phyloP scores from a whole-genome alignment of 306 rosid species.

The Quercus gilva region DNA sequence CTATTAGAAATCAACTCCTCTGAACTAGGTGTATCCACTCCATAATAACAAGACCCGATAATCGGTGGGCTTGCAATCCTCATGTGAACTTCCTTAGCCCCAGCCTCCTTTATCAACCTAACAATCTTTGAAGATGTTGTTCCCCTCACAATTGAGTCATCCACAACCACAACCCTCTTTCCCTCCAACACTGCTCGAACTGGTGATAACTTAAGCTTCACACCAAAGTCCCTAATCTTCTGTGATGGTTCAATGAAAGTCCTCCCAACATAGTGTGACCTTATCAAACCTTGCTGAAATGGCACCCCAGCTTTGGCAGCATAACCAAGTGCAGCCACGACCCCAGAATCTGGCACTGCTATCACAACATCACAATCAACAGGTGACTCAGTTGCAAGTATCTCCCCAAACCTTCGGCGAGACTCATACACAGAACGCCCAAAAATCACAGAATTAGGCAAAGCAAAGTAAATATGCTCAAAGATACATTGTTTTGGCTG shows the following conservation, averaged over 20 bases:
- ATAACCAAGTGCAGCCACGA: conserved; percentile 94
- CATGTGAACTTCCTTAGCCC: conserved; percentile 98
- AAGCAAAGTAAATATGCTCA: conserved; percentile 90
- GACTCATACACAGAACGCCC: conserved; percentile 90
- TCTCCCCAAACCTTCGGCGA: conserved; percentile 70
- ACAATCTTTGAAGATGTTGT: conserved; percentile 93
- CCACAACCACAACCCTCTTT: conserved; percentile 93
- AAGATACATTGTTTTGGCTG: conserved; percentile 81
- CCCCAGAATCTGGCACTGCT: conserved; percentile 95
- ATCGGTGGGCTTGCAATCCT: conserved; percentile 96
- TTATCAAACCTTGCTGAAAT: conserved; percentile 86
- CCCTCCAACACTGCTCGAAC: conserved; percentile 91
- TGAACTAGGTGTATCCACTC: conserved; percentile 93
- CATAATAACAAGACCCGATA: conserved; percentile 86
- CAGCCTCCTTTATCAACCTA: conserved; percentile 85
- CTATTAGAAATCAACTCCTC: conserved; percentile 93
- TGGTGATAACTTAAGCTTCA: conserved; percentile 74
- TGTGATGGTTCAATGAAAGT: conserved; percentile 97
- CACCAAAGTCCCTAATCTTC: conserved; percentile 90
- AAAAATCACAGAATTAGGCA: conserved; percentile 79
- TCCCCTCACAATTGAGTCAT: conserved; percentile 94
- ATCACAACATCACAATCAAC: conserved; percentile 96
- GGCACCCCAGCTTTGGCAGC: conserved; percentile 92
- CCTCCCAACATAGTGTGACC: conserved; percentile 97
- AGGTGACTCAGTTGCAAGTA: conserved; percentile 77